A percentile compares a stretch with the other conserved stretches of the same genome.
Conservation (phyloP, 768 basidiomycete genomes). For the Leccinum imitatum region DNA sequence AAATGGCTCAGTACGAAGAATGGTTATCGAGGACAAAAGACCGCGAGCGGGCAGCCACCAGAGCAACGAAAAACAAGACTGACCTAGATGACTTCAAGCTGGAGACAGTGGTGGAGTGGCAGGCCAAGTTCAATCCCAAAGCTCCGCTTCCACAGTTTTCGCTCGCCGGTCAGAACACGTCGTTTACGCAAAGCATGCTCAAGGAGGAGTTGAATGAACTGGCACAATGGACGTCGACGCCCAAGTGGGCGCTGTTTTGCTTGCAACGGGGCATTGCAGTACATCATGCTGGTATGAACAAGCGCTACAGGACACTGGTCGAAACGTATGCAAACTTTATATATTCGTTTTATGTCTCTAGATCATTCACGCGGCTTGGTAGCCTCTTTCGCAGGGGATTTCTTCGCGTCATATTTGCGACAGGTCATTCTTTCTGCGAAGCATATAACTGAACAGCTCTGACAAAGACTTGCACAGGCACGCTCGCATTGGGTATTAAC, state of each 20-base stretch:
- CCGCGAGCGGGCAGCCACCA: constrained; percentile 45
- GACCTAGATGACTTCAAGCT: constrained; percentile 26
- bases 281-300: constrained; percentile 72
- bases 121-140: constrained; percentile 54
- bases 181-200: constrained; percentile 49
- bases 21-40: constrained; percentile 50
- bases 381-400: constrained; percentile 58
- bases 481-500: constrained; percentile 73
- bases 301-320: constrained; percentile 53
- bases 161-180: constrained; percentile 45
- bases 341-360: background rate
- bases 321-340: constrained; percentile 46
- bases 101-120: constrained; percentile 41
- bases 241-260: constrained; percentile 46
- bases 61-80: constrained; percentile 39
- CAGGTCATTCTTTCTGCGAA: constrained; percentile 37
- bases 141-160: constrained; percentile 61
- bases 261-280: constrained; percentile 63
- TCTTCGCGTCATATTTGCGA: constrained; percentile 65
- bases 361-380: constrained; percentile 1
- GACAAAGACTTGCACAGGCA: constrained; percentile 39
- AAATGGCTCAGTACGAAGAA: constrained; percentile 48
- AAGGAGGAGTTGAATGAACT: constrained; percentile 46
- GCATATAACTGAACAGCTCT: background rate
- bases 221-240: constrained; percentile 31